Evolutionary conservation across 495 filamentous ascomycete species (phyloP).

Genomic region (Clavariopsis aquatica): DNA sequence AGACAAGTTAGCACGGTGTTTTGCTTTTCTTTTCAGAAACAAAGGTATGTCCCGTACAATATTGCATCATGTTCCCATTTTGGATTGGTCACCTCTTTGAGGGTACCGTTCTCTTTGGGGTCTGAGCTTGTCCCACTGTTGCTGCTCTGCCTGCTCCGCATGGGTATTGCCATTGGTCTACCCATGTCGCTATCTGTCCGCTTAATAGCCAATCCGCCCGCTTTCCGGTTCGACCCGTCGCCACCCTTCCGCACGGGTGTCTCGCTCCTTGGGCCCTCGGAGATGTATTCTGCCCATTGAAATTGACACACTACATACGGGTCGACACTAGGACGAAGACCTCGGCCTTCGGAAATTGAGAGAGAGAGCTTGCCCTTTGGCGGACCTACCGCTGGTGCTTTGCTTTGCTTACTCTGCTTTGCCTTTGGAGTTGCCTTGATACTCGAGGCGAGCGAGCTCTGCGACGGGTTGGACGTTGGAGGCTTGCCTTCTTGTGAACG

Average conservation of each 20-base stretch:
- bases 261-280: constrained; percentile 70
- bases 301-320: constrained; percentile 97
- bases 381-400: constrained; percentile 66
- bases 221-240: constrained; percentile 36
- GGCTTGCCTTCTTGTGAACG: constrained; percentile 64
- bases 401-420: constrained; percentile 45
- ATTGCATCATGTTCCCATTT: constrained; percentile 94
- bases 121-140: constrained; percentile 64
- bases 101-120: constrained; percentile 59
- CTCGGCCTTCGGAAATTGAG: constrained; percentile 80
- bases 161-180: constrained; percentile 88
- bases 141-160: constrained; percentile 93
- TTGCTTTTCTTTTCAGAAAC: background rate
- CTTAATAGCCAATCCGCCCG: constrained; percentile 58
- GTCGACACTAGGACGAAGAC: constrained; percentile 75
- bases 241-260: constrained; percentile 45
- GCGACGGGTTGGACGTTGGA: constrained; percentile 26
- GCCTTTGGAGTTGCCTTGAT: constrained; percentile 4
- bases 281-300: constrained; percentile 94
- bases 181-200: constrained; percentile 73
- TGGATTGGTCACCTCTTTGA: constrained; percentile 75
- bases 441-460: constrained; percentile 21
- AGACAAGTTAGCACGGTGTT: constrained; percentile 21
- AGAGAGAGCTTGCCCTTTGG: constrained; percentile 88
- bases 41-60: constrained; percentile 67